phyloP scores from a whole-genome alignment of 2,329 filamentous ascomycete species.

The Botrytis tulipae region DNA sequence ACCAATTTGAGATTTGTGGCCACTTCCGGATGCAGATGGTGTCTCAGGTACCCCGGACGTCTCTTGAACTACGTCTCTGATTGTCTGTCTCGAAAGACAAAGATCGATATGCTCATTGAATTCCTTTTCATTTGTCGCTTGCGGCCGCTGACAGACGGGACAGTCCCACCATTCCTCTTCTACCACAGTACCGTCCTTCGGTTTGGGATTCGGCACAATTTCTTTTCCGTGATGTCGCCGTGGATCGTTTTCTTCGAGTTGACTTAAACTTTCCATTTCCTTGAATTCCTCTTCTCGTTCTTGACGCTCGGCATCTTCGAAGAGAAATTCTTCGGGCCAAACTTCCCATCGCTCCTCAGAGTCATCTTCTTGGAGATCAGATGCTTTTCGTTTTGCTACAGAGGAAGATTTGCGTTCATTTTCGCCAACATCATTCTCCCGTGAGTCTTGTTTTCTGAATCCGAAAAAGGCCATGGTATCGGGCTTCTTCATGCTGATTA shows the following conservation, averaged over 20 bases:
- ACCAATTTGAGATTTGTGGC: neutral
- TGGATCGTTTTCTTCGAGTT: slow-evolving; percentile 41
- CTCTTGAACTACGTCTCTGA: slow-evolving; percentile 74
- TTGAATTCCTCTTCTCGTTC: slow-evolving; percentile 60
- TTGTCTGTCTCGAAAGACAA: slow-evolving; percentile 82
- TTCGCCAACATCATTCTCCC: slow-evolving; percentile 22
- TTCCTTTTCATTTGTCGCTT: slow-evolving; percentile 67
- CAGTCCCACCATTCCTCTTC: slow-evolving; percentile 70
- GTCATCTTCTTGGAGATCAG: slow-evolving; percentile 42
- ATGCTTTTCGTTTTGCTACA: slow-evolving; percentile 42
- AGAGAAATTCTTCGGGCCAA: slow-evolving; percentile 62
- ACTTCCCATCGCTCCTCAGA: slow-evolving; percentile 58
- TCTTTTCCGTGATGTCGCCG: slow-evolving; percentile 51
- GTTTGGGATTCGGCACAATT: slow-evolving; percentile 46
- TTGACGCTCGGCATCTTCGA: slow-evolving; percentile 59
- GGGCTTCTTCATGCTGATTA: slow-evolving; percentile 80
- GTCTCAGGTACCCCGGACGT: slow-evolving; percentile 13
- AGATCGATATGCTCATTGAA: slow-evolving; percentile 94
- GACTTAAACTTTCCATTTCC: slow-evolving; percentile 60
- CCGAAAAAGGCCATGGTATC: slow-evolving; percentile 81
- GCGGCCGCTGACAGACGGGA: slow-evolving; percentile 79
- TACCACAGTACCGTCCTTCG: slow-evolving; percentile 28
- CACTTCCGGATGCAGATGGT: neutral
- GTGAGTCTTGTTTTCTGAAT: slow-evolving; percentile 43
- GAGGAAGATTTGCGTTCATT: slow-evolving; percentile 23